phyloP scores from a whole-genome alignment of 1,284 basidiomycete genomes.

The Apiotrichum montevideense region DNA sequence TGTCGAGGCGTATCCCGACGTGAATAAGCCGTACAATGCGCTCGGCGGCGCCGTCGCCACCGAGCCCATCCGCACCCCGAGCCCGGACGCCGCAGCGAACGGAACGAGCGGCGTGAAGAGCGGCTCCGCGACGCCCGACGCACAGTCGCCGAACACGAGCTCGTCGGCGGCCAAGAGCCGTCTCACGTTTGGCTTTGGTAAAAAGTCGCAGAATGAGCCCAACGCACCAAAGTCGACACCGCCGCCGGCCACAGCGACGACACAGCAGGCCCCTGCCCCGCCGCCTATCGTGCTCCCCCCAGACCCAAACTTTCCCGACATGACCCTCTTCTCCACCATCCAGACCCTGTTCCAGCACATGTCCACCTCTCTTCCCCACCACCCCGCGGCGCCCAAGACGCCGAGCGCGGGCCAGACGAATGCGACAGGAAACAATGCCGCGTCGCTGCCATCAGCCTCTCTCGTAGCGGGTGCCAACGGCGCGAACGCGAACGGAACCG shows the following conservation, averaged over 20 bases:
- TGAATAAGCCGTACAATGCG: slow-evolving; percentile 35
- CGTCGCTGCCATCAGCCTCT: slow-evolving; percentile 28
- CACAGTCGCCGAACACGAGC: not conserved
- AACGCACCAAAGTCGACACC: not conserved
- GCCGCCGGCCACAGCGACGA: slow-evolving; percentile 3
- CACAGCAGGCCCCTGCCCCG: not conserved
- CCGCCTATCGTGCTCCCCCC: slow-evolving; percentile 21
- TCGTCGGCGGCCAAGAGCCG: slow-evolving; percentile 20
- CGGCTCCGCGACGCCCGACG: slow-evolving; percentile 6
- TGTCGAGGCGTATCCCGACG: slow-evolving; percentile 55
- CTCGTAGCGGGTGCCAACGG: slow-evolving; percentile 6
- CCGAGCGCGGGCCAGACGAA: slow-evolving; percentile 4
- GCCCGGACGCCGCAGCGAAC: slow-evolving; percentile 11
- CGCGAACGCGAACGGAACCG: not conserved
- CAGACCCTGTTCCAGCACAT: slow-evolving; percentile 84
- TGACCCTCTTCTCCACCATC: slow-evolving; percentile 79
- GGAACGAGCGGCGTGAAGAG: slow-evolving; percentile 21
- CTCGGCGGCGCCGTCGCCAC: slow-evolving; percentile 24
- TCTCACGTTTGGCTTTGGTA: slow-evolving; percentile 15
- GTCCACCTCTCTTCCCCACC: slow-evolving; percentile 40
- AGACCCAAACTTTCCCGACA: slow-evolving; percentile 58
- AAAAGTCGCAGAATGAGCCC: slow-evolving; percentile 3
- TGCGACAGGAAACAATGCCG: slow-evolving; percentile 19
- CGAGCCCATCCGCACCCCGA: slow-evolving; percentile 8
- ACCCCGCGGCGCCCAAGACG: slow-evolving; percentile 36